Percentiles rank a stretch among this genome's conserved stretches.
These are phyloP conservation scores for Coemansia furcata DNA, from an alignment of 192 early-diverging fungal species.

Conservation along the genomic window DNA sequence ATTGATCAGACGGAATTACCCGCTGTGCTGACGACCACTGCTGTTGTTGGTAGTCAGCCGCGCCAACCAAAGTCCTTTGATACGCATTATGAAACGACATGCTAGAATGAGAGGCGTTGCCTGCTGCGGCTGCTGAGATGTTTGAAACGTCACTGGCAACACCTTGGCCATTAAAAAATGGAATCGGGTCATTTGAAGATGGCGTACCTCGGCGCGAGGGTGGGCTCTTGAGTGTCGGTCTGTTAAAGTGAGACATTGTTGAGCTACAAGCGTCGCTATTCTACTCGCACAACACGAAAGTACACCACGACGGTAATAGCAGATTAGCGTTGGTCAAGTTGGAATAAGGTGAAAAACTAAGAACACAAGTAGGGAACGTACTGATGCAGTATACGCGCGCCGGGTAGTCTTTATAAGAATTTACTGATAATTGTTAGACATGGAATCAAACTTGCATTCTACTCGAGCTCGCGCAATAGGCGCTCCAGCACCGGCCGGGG, in stretches of 20 bases:
- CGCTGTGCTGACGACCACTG: conserved; percentile 7
- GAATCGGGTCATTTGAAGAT: conserved; percentile 39
- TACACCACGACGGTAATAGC: neutral
- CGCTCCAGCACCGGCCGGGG: no score
- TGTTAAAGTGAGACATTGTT: conserved; percentile 21
- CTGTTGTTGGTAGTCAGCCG: neutral
- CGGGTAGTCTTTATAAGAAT: no score
- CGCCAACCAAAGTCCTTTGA: no score
- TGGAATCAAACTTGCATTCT: no score
- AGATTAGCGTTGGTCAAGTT: neutral
- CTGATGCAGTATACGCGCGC: neutral
- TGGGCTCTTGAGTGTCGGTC: conserved; percentile 6
- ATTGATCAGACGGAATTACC: neutral
- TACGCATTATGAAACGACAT: neutral
- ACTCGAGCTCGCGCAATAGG: no score
- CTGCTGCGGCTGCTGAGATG: conserved; percentile 21
- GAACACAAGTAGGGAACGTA: neutral
- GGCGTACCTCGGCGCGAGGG: conserved; percentile 49
- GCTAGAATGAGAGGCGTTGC: neutral
- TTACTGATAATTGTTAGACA: no score
- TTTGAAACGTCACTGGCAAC: neutral
- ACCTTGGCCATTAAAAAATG: conserved; percentile 31
- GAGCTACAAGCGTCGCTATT: neutral
- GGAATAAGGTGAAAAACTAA: neutral
- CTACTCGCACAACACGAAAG: neutral